A percentile compares a stretch with the other conserved stretches of the same genome.
Conservation (phyloP, 805 yeast genomes). For the Babjeviella inositovora region DNA sequence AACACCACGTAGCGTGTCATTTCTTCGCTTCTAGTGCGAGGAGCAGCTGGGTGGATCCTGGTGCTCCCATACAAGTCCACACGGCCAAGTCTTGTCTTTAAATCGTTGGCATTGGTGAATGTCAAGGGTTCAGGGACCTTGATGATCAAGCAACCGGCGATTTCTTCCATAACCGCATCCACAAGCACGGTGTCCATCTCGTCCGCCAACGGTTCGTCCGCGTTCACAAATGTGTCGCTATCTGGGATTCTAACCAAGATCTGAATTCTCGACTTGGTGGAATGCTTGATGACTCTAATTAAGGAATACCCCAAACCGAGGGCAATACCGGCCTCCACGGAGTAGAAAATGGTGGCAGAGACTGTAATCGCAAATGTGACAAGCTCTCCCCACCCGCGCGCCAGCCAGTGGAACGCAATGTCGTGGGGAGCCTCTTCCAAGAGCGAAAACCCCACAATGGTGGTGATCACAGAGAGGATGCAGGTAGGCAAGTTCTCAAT, state of each 20-base stretch:
- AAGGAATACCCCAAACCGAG: constrained; percentile 77
- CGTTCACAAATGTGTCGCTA: constrained; percentile 48
- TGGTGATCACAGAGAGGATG: constrained; percentile 65
- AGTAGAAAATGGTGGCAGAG: constrained; percentile 45
- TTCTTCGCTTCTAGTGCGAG: constrained; percentile 24
- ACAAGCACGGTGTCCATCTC: constrained; percentile 6
- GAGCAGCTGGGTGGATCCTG: constrained; percentile 62
- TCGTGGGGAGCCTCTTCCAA: constrained; percentile 80
- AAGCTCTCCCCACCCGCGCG: constrained; percentile 67
- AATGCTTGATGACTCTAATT: constrained; percentile 63
- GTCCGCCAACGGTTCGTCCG: constrained; percentile 39
- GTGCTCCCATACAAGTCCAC: constrained; percentile 68
- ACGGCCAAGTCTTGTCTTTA: constrained; percentile 48
- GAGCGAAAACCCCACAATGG: constrained; percentile 60
- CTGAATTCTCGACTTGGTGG: constrained; percentile 73
- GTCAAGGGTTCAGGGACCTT: constrained; percentile 81
- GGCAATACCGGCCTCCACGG: constrained; percentile 81
- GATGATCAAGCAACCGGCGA: constrained; percentile 64
- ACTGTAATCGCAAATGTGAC: constrained; percentile 53
- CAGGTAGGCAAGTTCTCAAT: constrained; percentile 69
- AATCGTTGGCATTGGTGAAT: constrained; percentile 71
- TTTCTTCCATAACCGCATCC: constrained; percentile 18
- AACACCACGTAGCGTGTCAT: constrained; percentile 45
- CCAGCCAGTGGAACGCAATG: constrained; percentile 50
- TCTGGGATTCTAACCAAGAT: constrained; percentile 58